Percentiles rank a stretch among this genome's conserved stretches.
Conservation (phyloP, 345 rosid species). For the Stellera chamaejasme region DNA sequence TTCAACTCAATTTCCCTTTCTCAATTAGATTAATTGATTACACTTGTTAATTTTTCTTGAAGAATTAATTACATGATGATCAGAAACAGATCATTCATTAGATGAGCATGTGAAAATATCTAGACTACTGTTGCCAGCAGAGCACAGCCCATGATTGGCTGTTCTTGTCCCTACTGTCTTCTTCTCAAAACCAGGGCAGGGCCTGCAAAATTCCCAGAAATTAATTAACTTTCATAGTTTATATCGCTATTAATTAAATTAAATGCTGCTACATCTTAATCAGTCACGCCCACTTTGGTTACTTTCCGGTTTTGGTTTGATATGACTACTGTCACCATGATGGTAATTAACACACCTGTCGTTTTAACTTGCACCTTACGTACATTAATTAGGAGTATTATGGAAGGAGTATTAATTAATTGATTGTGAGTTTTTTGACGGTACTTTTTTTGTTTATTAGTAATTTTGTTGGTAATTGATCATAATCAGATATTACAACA, state of each 20-base stretch:
- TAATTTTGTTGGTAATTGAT: background rate
- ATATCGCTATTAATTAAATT: conserved; percentile 10
- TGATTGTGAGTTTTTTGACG: too few species aligned
- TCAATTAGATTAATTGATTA: background rate
- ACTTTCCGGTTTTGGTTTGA: background rate
- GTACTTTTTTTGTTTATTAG: background rate
- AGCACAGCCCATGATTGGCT: conserved; percentile 16
- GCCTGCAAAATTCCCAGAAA: conserved; percentile 16
- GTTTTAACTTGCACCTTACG: background rate
- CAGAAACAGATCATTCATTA: too few species aligned
- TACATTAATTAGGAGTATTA: background rate
- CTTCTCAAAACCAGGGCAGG: background rate
- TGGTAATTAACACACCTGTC: background rate
- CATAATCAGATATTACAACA: conserved; percentile 43
- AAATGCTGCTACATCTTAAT: conserved; percentile 24
- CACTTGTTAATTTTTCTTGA: too few species aligned
- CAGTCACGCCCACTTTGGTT: conserved; percentile 13
- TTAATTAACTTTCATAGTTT: background rate
- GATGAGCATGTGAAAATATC: too few species aligned
- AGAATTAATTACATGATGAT: too few species aligned
- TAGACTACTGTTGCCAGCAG: conserved; percentile 4
- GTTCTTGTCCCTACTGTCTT: conserved; percentile 15
- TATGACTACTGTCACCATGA: conserved; percentile 11
- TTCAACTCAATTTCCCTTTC: background rate
- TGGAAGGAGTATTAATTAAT: background rate